Percentiles rank a stretch among this genome's conserved stretches.
phyloP scores from a whole-genome alignment of 345 rosid genomes.

The Murraya koenigii region DNA sequence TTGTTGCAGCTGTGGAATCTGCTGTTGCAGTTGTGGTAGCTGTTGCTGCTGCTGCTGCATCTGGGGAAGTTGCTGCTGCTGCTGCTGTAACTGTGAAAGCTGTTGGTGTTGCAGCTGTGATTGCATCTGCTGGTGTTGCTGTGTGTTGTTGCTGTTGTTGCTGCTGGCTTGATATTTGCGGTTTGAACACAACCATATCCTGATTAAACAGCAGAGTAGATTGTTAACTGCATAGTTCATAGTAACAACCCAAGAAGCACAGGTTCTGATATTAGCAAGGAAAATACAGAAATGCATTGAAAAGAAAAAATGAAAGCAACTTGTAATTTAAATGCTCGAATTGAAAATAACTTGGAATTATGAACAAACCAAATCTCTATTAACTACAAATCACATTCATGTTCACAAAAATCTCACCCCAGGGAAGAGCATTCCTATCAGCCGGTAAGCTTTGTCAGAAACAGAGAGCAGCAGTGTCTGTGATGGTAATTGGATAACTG shows the following conservation, averaged over 20 bases:
- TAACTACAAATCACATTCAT: background rate
- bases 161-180: constrained; percentile 76
- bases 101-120: constrained; percentile 33
- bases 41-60: no score
- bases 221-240: background rate
- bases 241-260: background rate
- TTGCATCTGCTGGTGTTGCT: constrained; percentile 31
- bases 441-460: constrained; percentile 89
- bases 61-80: no score
- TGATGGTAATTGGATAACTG: constrained; percentile 92
- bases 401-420: constrained; percentile 61
- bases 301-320: background rate
- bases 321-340: background rate
- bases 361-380: background rate
- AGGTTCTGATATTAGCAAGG: background rate
- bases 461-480: constrained; percentile 93
- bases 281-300: background rate
- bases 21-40: constrained; percentile 34
- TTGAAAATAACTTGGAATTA: background rate
- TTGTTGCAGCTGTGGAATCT: no score
- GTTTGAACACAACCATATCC: constrained; percentile 98
- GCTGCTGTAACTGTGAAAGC: constrained; percentile 25
- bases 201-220: constrained; percentile 21
- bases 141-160: constrained; percentile 39
- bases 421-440: constrained; percentile 97